phyloP scores from a whole-genome alignment of 768 basidiomycete species.

The Lactifluus echinatus region DNA sequence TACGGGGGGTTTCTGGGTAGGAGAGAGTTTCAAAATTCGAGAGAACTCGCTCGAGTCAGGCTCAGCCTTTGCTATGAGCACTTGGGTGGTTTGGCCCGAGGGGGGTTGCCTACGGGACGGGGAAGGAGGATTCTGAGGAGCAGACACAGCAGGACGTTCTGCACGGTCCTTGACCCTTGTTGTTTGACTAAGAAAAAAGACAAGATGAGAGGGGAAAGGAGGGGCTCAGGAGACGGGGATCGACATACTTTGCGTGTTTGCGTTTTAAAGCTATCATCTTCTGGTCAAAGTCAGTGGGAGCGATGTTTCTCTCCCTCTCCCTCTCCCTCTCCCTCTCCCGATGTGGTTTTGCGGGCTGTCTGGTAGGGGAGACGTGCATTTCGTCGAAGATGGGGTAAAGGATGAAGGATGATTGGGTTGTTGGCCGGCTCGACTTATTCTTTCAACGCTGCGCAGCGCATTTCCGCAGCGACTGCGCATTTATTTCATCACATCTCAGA shows the following conservation, averaged over 20 bases:
- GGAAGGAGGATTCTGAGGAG: conserved; percentile 29
- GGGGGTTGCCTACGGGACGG: conserved; percentile 27
- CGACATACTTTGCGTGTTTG: conserved; percentile 48
- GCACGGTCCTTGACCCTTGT: conserved; percentile 12
- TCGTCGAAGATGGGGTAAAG: not conserved
- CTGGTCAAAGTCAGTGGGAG: conserved; percentile 47
- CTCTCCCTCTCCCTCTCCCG: conserved; percentile 33
- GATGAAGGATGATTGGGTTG: not conserved
- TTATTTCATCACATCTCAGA: conserved; percentile 13
- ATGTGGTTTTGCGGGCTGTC: conserved; percentile 24
- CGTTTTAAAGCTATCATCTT: conserved; percentile 61
- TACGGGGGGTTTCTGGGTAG: conserved; percentile 33
- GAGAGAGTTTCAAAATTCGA: conserved; percentile 60
- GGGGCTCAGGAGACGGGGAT: not conserved
- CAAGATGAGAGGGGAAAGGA: not conserved
- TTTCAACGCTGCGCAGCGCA: not conserved
- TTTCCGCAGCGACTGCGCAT: conserved; percentile 20
- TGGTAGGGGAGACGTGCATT: not conserved
- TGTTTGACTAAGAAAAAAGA: not conserved
- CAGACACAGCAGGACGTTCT: conserved; percentile 25
- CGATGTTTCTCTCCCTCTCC: conserved; percentile 28
- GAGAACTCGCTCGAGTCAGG: conserved; percentile 69
- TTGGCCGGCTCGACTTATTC: not conserved
- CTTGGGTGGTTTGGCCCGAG: conserved; percentile 32
- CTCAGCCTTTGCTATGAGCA: conserved; percentile 35